These are phyloP conservation scores for Cytauxzoon felis DNA, from an alignment of 169 alveolate genomes.

Conservation along the genomic window DNA sequence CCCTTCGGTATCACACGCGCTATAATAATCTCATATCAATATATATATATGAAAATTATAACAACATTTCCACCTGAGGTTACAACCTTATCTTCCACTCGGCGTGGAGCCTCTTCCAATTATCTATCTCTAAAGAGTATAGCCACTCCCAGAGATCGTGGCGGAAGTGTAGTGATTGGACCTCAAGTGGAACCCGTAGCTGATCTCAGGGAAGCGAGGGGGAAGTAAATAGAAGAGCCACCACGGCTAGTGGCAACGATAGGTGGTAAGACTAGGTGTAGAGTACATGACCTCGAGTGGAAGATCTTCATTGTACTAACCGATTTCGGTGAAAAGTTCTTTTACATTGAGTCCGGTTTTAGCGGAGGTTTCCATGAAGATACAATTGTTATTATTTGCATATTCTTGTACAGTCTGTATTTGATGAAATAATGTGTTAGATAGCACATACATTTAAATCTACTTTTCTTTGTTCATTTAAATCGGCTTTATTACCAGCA, in stretches of 20 bases:
- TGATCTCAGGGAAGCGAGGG: too few species aligned
- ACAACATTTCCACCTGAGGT: too few species aligned
- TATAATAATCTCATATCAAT: too few species aligned
- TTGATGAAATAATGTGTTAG: background rate
- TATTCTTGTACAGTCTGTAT: conserved; percentile 68
- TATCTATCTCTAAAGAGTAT: too few species aligned
- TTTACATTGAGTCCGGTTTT: conserved; percentile 86
- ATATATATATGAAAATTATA: too few species aligned
- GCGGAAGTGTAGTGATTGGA: too few species aligned
- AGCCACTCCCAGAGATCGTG: too few species aligned
- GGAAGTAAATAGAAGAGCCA: too few species aligned
- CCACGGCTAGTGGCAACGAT: too few species aligned
- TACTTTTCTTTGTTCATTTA: conserved; percentile 78
- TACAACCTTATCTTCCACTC: too few species aligned
- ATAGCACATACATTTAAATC: conserved; percentile 71
- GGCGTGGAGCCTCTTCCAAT: too few species aligned
- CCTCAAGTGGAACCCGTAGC: too few species aligned
- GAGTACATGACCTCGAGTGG: background rate
- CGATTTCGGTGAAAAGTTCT: conserved; percentile 78
- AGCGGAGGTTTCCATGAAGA: conserved; percentile 88
- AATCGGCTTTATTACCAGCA: conserved; percentile 86
- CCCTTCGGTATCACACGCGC: conserved; percentile 46
- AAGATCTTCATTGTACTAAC: conserved; percentile 12
- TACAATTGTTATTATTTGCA: conserved; percentile 84
- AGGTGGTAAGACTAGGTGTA: background rate